Evolutionary conservation across 345 rosid species (phyloP).

Genomic region (Euphorbia lathyris): DNA sequence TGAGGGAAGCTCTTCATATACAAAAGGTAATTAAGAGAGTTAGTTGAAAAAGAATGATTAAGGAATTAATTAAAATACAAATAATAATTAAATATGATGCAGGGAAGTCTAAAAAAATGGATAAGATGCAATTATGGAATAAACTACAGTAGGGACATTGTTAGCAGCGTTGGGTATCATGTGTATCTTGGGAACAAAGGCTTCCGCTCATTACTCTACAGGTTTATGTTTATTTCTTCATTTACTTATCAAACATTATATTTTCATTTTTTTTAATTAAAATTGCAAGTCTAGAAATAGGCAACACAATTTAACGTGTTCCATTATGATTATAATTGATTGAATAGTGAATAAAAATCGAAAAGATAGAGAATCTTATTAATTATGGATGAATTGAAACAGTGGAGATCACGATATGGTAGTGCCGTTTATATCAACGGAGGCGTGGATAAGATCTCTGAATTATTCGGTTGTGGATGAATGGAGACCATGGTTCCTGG

Average conservation of each 20-base stretch:
- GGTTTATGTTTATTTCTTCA: slow-evolving; percentile 18
- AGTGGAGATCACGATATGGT: slow-evolving; percentile 37
- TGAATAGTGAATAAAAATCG: slow-evolving; percentile 9
- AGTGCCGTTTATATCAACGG: slow-evolving; percentile 26
- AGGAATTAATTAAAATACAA: too few relatives aligned
- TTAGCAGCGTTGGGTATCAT: slow-evolving; percentile 32
- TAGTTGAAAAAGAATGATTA: background rate
- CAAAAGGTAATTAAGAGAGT: background rate
- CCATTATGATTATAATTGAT: too few relatives aligned
- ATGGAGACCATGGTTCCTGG: slow-evolving; percentile 30
- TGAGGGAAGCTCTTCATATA: slow-evolving; percentile 16
- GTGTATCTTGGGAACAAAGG: slow-evolving; percentile 39
- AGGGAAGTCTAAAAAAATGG: slow-evolving; percentile 42
- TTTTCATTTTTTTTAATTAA: too few relatives aligned
- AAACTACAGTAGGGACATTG: slow-evolving; percentile 18
- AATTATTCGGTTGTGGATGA: slow-evolving; percentile 23
- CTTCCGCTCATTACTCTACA: slow-evolving; percentile 46
- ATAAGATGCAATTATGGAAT: slow-evolving; percentile 35
- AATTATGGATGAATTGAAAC: too few relatives aligned
- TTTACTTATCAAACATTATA: too few relatives aligned
- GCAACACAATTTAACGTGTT: too few relatives aligned
- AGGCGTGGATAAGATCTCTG: slow-evolving; percentile 28
- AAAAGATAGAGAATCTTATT: too few relatives aligned
- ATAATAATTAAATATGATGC: background rate
- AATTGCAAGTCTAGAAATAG: too few relatives aligned